Percentiles rank a stretch among this genome's conserved stretches.
phyloP scores from a whole-genome alignment of 495 filamentous ascomycete genomes.

The Xylaria castorea region DNA sequence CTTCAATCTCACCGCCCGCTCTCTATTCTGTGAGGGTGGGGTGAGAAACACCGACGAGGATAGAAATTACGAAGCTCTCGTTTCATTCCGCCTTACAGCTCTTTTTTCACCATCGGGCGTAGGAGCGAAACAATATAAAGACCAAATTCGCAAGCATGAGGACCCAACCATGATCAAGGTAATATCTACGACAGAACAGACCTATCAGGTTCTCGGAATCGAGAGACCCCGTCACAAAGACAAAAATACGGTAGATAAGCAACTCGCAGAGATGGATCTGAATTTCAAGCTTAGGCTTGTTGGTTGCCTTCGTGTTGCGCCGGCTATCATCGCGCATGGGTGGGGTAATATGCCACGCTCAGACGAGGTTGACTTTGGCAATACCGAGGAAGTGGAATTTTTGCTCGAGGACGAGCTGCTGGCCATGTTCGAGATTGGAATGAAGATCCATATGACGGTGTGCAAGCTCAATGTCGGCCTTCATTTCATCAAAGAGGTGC shows the following conservation, averaged over 20 bases:
- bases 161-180: conserved; percentile 38
- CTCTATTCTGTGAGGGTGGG: conserved; percentile 37
- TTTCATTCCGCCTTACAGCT: conserved; percentile 33
- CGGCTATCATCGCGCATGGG: conserved; percentile 46
- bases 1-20: conserved; percentile 68
- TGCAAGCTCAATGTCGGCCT: conserved; percentile 68
- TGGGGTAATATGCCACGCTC: conserved; percentile 48
- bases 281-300: conserved; percentile 41
- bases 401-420: conserved; percentile 73
- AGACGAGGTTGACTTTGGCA: conserved; percentile 39
- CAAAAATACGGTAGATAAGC: conserved; percentile 32
- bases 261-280: conserved; percentile 35
- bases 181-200: conserved; percentile 32
- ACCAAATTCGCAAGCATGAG: conserved; percentile 20
- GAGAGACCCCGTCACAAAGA: conserved; percentile 27
- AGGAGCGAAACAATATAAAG: conserved; percentile 25
- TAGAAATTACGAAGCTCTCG: conserved; percentile 29
- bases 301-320: conserved; percentile 47
- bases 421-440: conserved; percentile 66
- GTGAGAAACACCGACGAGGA: conserved; percentile 29
- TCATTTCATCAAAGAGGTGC: conserved; percentile 64
- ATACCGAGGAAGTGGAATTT: conserved; percentile 53
- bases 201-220: conserved; percentile 37
- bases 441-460: conserved; percentile 75
- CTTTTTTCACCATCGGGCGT: conserved; percentile 24